Conservation (phyloP, 345 rosid genomes). For the Euphorbia peplus region DNA sequence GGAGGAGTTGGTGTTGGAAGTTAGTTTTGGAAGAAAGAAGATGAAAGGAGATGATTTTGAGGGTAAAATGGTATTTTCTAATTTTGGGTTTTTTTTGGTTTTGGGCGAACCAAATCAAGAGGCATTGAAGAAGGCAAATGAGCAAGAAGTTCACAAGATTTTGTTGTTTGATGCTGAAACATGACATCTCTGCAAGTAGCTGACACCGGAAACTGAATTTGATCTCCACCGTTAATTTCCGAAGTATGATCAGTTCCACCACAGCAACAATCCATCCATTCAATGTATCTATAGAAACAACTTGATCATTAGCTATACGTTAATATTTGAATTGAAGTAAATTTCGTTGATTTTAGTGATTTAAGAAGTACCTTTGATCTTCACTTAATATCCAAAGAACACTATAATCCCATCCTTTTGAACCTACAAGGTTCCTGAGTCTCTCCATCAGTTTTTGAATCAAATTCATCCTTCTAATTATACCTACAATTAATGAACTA, state of each 20-base stretch:
- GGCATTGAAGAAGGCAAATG: constrained; percentile 66
- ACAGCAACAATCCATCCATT: constrained; percentile 87
- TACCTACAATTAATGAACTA: constrained; percentile 16
- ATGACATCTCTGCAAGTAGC: constrained; percentile 61
- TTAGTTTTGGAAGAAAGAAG: too few species aligned
- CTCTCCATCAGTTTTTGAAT: constrained; percentile 58
- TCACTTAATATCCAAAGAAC: constrained; percentile 76
- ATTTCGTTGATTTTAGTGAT: background rate
- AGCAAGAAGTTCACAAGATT: constrained; percentile 65
- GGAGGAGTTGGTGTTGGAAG: too few species aligned
- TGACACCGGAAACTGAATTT: constrained; percentile 46
- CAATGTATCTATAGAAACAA: constrained; percentile 40
- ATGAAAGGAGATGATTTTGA: too few species aligned
- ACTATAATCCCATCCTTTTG: constrained; percentile 75
- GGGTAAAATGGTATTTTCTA: too few species aligned
- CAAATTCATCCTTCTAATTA: constrained; percentile 33
- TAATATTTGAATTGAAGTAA: background rate
- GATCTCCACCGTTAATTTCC: constrained; percentile 38
- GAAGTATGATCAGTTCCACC: constrained; percentile 49
- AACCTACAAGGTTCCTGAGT: constrained; percentile 66
- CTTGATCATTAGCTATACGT: too few species aligned
- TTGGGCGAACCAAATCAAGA: too few species aligned
- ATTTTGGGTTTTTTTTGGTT: too few species aligned
- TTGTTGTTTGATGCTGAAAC: constrained; percentile 62
- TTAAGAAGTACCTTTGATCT: constrained; percentile 66